phyloP scores from a whole-genome alignment of 1,284 basidiomycete species.

The Mycena sp. region DNA sequence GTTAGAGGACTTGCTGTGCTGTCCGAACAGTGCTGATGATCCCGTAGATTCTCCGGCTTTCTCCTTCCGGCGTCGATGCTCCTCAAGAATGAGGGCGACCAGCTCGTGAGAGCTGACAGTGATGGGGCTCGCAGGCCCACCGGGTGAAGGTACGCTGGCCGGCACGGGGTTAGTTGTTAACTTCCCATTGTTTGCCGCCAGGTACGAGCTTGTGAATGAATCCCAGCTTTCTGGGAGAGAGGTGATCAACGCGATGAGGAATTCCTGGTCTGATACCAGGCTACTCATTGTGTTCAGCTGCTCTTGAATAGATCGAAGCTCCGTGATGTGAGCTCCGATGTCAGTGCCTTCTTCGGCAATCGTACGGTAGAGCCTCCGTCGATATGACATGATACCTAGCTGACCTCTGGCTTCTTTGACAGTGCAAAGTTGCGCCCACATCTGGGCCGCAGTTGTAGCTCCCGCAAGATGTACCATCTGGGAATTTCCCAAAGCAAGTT shows the following conservation, averaged over 20 bases:
- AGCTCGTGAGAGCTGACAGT: neutral
- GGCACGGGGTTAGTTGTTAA: neutral
- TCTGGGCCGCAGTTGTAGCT: neutral
- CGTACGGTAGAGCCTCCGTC: no score
- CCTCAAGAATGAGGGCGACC: neutral
- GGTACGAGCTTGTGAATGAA: slow-evolving; percentile 24
- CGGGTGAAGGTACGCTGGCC: no score
- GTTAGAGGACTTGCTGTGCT: neutral
- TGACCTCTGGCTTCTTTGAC: neutral
- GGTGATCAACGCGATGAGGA: no score
- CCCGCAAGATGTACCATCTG: slow-evolving; percentile 8
- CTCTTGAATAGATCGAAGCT: no score
- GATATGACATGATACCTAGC: no score
- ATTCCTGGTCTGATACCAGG: no score
- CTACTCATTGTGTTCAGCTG: no score
- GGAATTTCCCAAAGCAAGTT: slow-evolving; percentile 2
- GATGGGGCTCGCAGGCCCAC: neutral
- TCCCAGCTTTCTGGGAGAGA: no score
- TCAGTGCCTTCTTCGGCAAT: no score
- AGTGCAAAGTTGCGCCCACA: slow-evolving; percentile 5
- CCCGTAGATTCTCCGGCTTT: neutral
- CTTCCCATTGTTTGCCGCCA: neutral
- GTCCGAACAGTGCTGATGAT: neutral
- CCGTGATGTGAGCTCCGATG: no score
- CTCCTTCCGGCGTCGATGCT: neutral